Evolutionary conservation across 192 early-diverging fungal species (phyloP).

Genomic region (Mortierella alpina): DNA sequence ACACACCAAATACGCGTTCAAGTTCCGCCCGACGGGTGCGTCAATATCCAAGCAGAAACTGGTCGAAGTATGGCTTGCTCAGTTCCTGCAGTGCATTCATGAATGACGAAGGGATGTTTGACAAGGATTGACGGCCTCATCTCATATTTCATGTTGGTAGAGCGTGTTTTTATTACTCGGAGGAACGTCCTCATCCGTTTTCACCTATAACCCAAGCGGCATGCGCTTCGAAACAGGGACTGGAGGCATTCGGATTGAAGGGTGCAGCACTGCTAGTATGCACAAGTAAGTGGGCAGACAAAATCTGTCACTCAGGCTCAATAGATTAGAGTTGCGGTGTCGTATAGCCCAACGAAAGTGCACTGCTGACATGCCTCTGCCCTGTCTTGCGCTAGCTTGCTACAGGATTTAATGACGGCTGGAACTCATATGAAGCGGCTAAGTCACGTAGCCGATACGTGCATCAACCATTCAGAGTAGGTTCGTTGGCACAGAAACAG

Average conservation of each 20-base stretch:
- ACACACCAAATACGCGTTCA: conserved; percentile 30
- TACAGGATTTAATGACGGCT: conserved; percentile 24
- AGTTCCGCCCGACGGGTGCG: conserved; percentile 8
- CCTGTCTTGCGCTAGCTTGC: conserved; percentile 8
- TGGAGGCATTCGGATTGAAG: conserved; percentile 28
- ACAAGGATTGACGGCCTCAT: no score
- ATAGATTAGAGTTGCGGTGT: background rate
- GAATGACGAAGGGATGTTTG: no score
- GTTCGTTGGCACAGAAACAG: background rate
- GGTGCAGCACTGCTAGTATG: conserved; percentile 25
- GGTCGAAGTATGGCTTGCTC: conserved; percentile 3
- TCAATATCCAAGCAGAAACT: conserved; percentile 8
- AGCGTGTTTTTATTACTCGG: conserved; percentile 19
- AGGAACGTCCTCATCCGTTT: conserved; percentile 30
- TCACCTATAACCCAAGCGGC: conserved; percentile 12
- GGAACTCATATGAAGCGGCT: conserved; percentile 50
- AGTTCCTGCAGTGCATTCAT: no score
- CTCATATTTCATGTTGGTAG: background rate
- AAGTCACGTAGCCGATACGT: conserved; percentile 31
- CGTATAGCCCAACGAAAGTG: background rate
- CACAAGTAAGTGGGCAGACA: conserved; percentile 8
- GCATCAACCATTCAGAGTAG: conserved; percentile 46
- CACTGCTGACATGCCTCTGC: background rate
- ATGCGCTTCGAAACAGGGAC: conserved; percentile 18
- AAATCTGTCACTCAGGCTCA: background rate